Percentiles rank a stretch among this genome's conserved stretches.
phyloP scores from a whole-genome alignment of 768 basidiomycete species.

The Termitomyces sp. region DNA sequence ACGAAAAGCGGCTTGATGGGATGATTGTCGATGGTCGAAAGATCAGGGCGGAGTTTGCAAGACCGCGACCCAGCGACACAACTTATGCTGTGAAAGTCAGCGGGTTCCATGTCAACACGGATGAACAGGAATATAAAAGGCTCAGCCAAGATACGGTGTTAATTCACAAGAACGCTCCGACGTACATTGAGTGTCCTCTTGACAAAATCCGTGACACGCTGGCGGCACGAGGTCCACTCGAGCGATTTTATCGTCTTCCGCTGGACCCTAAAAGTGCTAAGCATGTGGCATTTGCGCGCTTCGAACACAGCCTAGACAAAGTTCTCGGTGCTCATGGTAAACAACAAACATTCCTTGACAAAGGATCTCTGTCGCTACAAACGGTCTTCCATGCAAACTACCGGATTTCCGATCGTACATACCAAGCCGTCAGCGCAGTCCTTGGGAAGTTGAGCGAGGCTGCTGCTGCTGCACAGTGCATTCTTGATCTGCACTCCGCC shows the following conservation, averaged over 20 bases:
- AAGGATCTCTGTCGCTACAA: conserved; percentile 29
- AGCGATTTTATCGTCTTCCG: conserved; percentile 33
- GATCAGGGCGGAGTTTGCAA: conserved; percentile 32
- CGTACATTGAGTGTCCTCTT: conserved; percentile 26
- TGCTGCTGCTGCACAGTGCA: conserved; percentile 21
- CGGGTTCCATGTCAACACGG: conserved; percentile 31
- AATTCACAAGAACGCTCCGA: conserved; percentile 25
- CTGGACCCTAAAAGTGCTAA: conserved; percentile 23
- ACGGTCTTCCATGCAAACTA: conserved; percentile 36
- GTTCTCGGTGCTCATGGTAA: conserved; percentile 21
- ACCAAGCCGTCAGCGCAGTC: conserved; percentile 27
- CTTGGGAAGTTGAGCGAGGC: conserved; percentile 26
- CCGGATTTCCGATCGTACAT: conserved; percentile 24
- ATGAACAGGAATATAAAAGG: conserved; percentile 24
- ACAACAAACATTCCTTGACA: conserved; percentile 31
- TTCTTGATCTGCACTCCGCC: conserved; percentile 22
- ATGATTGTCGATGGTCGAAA: conserved; percentile 30
- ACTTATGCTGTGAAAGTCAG: conserved; percentile 39
- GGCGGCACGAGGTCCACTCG: conserved; percentile 27
- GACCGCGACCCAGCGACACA: conserved; percentile 26
- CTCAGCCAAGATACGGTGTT: conserved; percentile 23
- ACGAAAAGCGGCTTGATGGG: conserved; percentile 34
- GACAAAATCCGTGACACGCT: conserved; percentile 29
- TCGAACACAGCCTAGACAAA: conserved; percentile 23
- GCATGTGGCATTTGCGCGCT: conserved; percentile 37